A percentile compares a stretch with the other conserved stretches of the same genome.
Evolutionary conservation across 1,284 basidiomycete species (phyloP).

Genomic region (Tilletia caries): DNA sequence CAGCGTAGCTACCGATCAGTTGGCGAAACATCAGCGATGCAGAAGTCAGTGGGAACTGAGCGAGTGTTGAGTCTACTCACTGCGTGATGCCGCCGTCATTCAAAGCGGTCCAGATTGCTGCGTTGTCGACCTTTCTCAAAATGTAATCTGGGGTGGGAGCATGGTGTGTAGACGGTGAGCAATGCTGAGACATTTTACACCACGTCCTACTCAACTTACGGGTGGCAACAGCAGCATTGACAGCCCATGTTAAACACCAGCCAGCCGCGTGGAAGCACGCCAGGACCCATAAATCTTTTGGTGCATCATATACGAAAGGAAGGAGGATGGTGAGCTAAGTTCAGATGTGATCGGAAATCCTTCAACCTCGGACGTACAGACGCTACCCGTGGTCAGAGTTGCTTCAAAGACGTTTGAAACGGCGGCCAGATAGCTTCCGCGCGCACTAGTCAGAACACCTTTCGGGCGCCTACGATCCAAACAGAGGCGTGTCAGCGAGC

Average conservation of each 20-base stretch:
- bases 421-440: constrained; percentile 79
- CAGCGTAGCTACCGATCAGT: constrained; percentile 57
- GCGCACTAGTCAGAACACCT: constrained; percentile 68
- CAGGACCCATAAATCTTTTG: constrained; percentile 64
- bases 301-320: not conserved
- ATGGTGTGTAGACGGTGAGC: no score
- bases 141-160: constrained; percentile 25
- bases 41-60: not conserved
- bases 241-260: constrained; percentile 66
- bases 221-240: constrained; percentile 68
- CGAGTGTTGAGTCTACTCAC: not conserved
- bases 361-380: not conserved
- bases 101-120: constrained; percentile 74
- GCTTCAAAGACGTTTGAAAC: constrained; percentile 75
- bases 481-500: not conserved
- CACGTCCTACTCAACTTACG: no score
- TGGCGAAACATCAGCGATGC: not conserved
- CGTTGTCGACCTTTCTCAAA: constrained; percentile 68
- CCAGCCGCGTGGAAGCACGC: constrained; percentile 78
- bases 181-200: no score
- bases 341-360: not conserved
- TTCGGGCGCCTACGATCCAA: constrained; percentile 27
- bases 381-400: constrained; percentile 61
- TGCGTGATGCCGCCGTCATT: constrained; percentile 72
- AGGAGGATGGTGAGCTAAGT: not conserved